Percentiles rank a stretch among this genome's conserved stretches.
Conservation (phyloP, 208 protist genomes). For the Leishmania gerbilli region DNA sequence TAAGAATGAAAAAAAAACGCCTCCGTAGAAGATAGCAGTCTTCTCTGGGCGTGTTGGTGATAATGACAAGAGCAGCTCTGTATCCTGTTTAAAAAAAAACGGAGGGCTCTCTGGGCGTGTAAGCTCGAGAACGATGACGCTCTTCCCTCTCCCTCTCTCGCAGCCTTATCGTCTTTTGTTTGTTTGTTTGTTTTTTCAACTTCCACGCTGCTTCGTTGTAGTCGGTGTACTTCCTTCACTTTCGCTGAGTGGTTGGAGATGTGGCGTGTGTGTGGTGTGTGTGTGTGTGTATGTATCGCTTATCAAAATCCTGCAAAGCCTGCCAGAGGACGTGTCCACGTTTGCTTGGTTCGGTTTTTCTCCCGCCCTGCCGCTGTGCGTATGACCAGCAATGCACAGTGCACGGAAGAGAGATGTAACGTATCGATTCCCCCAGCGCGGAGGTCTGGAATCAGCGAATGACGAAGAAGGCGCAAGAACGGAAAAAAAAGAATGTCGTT, state of each 20-base stretch:
- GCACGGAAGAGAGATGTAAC: neutral
- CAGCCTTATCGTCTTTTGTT: neutral
- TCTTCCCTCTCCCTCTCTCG: neutral
- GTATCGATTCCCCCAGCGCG: conserved; percentile 2
- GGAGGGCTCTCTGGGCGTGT: neutral
- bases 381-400: neutral
- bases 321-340: conserved; percentile 5
- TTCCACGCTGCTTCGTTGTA: neutral
- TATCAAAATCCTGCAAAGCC: neutral
- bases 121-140: neutral
- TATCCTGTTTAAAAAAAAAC: neutral
- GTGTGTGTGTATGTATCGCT: neutral
- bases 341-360: neutral
- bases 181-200: neutral
- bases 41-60: neutral
- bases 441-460: neutral
- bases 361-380: neutral
- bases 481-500: neutral
- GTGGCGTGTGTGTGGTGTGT: neutral
- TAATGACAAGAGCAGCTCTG: neutral
- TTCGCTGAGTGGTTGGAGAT: neutral
- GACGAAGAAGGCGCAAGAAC: neutral
- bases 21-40: neutral
- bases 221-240: neutral
- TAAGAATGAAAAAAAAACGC: neutral